Base-by-base conservation (phyloP, 1,284 basidiomycete genomes). In the Fomitopsis palustris region DNA sequence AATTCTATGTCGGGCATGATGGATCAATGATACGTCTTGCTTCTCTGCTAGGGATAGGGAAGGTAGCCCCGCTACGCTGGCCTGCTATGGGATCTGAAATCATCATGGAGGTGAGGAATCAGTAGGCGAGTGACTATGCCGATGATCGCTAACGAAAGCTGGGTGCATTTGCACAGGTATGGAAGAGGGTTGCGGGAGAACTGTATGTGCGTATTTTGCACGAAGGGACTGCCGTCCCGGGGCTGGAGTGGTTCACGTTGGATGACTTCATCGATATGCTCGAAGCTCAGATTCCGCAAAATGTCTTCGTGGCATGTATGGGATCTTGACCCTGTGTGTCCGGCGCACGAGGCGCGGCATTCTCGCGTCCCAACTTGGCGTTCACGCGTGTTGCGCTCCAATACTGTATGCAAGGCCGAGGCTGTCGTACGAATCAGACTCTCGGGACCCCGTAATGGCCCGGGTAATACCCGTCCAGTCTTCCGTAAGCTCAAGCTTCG, bases 81-180 rank as follows among this genome's bases (percentile, higher is more conserved):
- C 81, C 81, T 1, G 79, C 81, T 0, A 69, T 83, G 51, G 81
- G 81, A 2, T 78, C 77, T 16, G 81, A 82, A 63, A 75, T 82
- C n/a, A 59, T 79, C 51, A 75, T 82, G 69, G 81, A 83, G 76
- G 81, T 77, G 58, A 53, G 78, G 25, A 53, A 12, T 14, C 29
- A 43, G 27, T 9, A 17, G 10, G 49, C 42, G 25, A 35, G 9
- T 27, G 38, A 37, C 27, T 2, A 21, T 19, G 2, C 33, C 31
- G 53, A 43, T 41, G 27, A 52, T 14, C 29, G 31, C 49, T 52
- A n/a, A 52, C 45, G 19, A 47, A 47, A 16, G 25, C 49, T n/a
- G 47, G 31, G n/a, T 31, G 16, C 43, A 17, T 23, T 38, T 56
- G 19, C 16, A 8, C 43, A 81, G 80, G 76, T 80, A n/a, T 81